A percentile compares a stretch with the other conserved stretches of the same genome.
Evolutionary conservation across 1,284 basidiomycete species (phyloP).

Genomic region (Nidula niveotomentosa): DNA sequence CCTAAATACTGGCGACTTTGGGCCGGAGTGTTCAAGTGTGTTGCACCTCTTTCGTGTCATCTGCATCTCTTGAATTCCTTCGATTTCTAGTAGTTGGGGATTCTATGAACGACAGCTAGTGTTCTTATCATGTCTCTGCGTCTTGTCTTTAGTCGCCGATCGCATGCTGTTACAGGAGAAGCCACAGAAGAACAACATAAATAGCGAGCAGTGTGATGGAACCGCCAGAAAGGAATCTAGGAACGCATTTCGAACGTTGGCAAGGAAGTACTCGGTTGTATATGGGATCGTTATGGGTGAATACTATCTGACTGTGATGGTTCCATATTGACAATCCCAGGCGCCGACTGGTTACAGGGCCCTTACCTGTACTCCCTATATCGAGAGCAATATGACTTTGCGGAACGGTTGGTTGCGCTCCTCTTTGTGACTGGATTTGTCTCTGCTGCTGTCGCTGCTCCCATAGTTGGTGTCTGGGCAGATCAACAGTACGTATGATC

Average conservation of each 20-base stretch:
- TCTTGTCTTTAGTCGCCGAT: conserved; percentile 46
- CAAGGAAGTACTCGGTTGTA: conserved; percentile 60
- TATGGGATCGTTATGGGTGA: conserved; percentile 74
- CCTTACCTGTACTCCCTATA: conserved; percentile 76
- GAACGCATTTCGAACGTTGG: conserved; percentile 33
- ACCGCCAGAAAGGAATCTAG: conserved; percentile 29
- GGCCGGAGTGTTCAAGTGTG: too few species aligned
- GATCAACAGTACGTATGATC: conserved; percentile 58
- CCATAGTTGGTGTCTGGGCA: conserved; percentile 73
- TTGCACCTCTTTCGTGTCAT: too few species aligned
- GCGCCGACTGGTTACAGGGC: conserved; percentile 79
- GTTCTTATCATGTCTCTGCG: conserved; percentile 42
- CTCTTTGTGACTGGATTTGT: conserved; percentile 75
- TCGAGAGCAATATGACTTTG: conserved; percentile 63
- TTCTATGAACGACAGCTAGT: conserved; percentile 59
- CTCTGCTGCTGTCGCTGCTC: conserved; percentile 66
- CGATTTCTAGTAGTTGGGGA: background rate
- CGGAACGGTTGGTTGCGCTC: conserved; percentile 63
- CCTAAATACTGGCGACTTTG: too few species aligned
- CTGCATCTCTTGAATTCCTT: too few species aligned
- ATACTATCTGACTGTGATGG: conserved; percentile 15
- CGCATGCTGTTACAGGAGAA: conserved; percentile 32
- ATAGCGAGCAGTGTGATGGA: conserved; percentile 22
- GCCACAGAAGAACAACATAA: conserved; percentile 13
- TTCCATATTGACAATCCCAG: conserved; percentile 28